Evolutionary conservation across 2,329 filamentous ascomycete species (phyloP).

Genomic region (Escovopsis sp.): DNA sequence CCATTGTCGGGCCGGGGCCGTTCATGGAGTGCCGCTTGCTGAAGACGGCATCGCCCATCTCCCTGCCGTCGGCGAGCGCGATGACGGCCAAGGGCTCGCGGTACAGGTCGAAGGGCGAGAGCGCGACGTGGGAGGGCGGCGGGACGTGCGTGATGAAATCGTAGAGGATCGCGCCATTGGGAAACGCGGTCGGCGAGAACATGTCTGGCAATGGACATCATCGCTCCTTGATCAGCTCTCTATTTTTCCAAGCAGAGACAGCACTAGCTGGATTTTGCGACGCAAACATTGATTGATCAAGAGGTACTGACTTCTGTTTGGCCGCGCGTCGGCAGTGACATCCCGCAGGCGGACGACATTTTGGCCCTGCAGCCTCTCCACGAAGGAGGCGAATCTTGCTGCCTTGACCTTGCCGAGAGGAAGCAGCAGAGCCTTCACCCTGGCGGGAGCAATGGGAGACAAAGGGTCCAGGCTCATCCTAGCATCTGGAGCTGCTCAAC

Average conservation of each 20-base stretch:
- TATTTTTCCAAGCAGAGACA: not conserved
- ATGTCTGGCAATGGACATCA: slow-evolving; percentile 44
- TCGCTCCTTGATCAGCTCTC: slow-evolving; percentile 2
- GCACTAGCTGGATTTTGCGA: no score
- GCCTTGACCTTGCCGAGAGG: slow-evolving; percentile 77
- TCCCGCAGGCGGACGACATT: slow-evolving; percentile 74
- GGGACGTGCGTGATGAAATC: slow-evolving; percentile 70
- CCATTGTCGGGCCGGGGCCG: slow-evolving; percentile 32
- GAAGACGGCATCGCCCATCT: slow-evolving; percentile 42
- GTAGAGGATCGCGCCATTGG: slow-evolving; percentile 74
- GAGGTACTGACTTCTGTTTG: slow-evolving; percentile 58
- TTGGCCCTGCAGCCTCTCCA: slow-evolving; percentile 62
- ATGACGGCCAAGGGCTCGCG: slow-evolving; percentile 73
- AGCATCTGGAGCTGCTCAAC: slow-evolving; percentile 27
- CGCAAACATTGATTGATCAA: no score
- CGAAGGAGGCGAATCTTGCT: slow-evolving; percentile 64
- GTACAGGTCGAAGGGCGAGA: slow-evolving; percentile 83
- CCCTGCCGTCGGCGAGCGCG: slow-evolving; percentile 68
- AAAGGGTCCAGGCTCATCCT: slow-evolving; percentile 81
- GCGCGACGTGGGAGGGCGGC: slow-evolving; percentile 60
- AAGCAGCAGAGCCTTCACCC: slow-evolving; percentile 74
- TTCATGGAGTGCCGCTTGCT: slow-evolving; percentile 39
- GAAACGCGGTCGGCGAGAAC: slow-evolving; percentile 85
- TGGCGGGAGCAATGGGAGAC: slow-evolving; percentile 80
- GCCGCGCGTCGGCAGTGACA: slow-evolving; percentile 69